Percentiles rank a stretch among this genome's conserved stretches.
These are phyloP conservation scores for Scheffersomyces amazonensis DNA, from an alignment of 805 yeast genomes.

Conservation along the genomic window DNA sequence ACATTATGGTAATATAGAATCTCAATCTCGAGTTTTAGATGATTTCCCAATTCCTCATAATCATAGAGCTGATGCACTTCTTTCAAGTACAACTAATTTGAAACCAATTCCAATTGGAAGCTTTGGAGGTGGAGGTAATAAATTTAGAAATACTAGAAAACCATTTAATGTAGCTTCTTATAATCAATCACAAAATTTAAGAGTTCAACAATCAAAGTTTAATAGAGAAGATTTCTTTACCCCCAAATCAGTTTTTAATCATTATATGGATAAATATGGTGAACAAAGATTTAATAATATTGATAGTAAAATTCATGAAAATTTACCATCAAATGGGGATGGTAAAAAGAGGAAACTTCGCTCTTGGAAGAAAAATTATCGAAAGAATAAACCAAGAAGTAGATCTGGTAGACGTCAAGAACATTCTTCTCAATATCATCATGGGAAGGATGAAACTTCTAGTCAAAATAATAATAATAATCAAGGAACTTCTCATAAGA, in stretches of 20 bases:
- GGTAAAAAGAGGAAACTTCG: conserved; percentile 16
- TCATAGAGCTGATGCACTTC: conserved; percentile 42
- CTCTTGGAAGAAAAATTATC: conserved; percentile 25
- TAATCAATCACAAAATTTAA: conserved; percentile 20
- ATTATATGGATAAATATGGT: conserved; percentile 65
- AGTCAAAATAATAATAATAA: conserved; percentile 9
- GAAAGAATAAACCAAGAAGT: conserved; percentile 20
- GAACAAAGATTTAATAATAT: conserved; percentile 31
- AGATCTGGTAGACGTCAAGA: conserved; percentile 9
- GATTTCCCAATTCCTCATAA: conserved; percentile 27
- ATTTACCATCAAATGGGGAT: conserved; percentile 3
- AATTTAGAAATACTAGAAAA: conserved; percentile 45
- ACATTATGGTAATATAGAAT: neutral
- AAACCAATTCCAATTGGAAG: conserved; percentile 38
- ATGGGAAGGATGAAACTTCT: conserved; percentile 9
- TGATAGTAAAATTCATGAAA: conserved; percentile 1
- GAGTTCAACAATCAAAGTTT: conserved; percentile 22
- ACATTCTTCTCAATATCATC: neutral
- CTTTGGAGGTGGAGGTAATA: conserved; percentile 17
- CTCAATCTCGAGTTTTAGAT: neutral
- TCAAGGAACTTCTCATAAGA: conserved; percentile 7
- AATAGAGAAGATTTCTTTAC: conserved; percentile 75
- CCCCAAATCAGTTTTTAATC: conserved; percentile 69
- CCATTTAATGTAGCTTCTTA: conserved; percentile 69
- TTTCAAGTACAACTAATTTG: conserved; percentile 34